Base-by-base conservation (phyloP, 2,329 filamentous ascomycete genomes). In the Domatiomyces globalis region DNA sequence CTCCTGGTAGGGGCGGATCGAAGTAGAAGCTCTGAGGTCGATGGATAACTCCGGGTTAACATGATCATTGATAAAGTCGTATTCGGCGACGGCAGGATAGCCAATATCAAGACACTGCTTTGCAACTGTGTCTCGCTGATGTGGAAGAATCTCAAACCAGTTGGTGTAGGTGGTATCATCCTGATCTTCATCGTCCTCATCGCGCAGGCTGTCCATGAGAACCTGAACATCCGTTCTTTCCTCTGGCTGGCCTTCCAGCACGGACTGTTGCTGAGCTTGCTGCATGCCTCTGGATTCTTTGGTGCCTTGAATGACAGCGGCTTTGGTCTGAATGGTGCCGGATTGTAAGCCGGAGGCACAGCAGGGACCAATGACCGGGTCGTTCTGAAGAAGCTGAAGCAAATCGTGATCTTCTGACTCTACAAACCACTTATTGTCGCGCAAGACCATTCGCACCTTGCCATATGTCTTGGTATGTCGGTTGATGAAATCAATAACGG, bases 1-100 rank as follows among this genome's bases (percentile, higher is more conserved):
- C 67, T 98, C 92, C 66, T 98, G 92, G 61, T 98, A 98, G 72
- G 79, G 83, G 65, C 90, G 82, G 65, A 96, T 96, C 63, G 90
- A 85, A 0, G 89, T 90, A 51, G 83, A 83, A 0, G 90, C 89
- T 61, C 85, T 85, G 47, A 96, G 73, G 65, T 96, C 90, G 60
- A 98, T 98, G 52, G 96, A 88, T 36, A 98, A 73, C 48, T 87
- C 95, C 0, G 90, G 80, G 62, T 96, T 98, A 60, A 81, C 77
- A 54, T 85, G 80, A 65, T 98, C 92, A 60, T 92, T 89, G 52
- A 88, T 79, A 67, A 96, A 98, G 66, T 98, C 92, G 67, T 98
- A 98, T 68, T 98, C 92, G 66, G 96, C 89, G 7, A 95, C 78
- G 7, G 95, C 83, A 2, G 92, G 92, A 56, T 87, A 84, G 22